phyloP scores from a whole-genome alignment of 805 yeast genomes.

The Zygoascus flipseniorum region DNA sequence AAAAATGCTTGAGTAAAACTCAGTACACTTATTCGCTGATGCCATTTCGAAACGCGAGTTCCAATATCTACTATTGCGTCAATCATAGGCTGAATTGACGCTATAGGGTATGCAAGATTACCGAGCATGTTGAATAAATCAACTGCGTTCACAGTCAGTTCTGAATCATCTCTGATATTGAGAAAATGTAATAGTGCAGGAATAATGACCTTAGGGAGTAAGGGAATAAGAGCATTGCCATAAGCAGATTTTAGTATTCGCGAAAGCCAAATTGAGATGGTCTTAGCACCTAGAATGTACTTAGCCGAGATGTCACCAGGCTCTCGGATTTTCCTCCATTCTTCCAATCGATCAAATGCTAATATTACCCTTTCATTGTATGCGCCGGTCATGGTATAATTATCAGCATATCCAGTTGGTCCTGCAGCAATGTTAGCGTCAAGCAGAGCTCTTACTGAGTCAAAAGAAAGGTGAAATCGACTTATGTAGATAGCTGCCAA shows the following conservation, averaged over 20 bases:
- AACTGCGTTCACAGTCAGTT: constrained; percentile 38
- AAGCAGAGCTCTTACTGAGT: constrained; percentile 35
- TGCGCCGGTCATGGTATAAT: constrained; percentile 25
- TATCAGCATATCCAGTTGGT: constrained; percentile 30
- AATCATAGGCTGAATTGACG: constrained; percentile 36
- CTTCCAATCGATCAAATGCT: constrained; percentile 39
- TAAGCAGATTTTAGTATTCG: constrained; percentile 47
- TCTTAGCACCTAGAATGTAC: constrained; percentile 57
- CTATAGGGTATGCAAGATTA: constrained; percentile 37
- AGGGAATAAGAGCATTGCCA: constrained; percentile 45
- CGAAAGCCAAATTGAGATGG: constrained; percentile 52
- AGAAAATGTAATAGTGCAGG: constrained; percentile 63
- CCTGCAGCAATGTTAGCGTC: constrained; percentile 28
- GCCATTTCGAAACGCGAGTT: constrained; percentile 34
- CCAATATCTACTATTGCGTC: constrained; percentile 36
- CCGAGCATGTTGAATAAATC: constrained; percentile 39
- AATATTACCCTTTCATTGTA: constrained; percentile 32
- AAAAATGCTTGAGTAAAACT: constrained; percentile 63
- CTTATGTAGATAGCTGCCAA: constrained; percentile 40
- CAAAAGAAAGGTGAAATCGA: constrained; percentile 36
- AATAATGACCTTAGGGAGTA: constrained; percentile 43
- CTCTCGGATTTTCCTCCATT: constrained; percentile 33
- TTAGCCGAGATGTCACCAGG: constrained; percentile 32
- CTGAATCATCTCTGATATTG: constrained; percentile 72
- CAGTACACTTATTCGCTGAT: constrained; percentile 60